A percentile compares a stretch with the other conserved stretches of the same genome.
Evolutionary conservation across 805 yeast species (phyloP).

Genomic region (Yarrowia yakushimensis): DNA sequence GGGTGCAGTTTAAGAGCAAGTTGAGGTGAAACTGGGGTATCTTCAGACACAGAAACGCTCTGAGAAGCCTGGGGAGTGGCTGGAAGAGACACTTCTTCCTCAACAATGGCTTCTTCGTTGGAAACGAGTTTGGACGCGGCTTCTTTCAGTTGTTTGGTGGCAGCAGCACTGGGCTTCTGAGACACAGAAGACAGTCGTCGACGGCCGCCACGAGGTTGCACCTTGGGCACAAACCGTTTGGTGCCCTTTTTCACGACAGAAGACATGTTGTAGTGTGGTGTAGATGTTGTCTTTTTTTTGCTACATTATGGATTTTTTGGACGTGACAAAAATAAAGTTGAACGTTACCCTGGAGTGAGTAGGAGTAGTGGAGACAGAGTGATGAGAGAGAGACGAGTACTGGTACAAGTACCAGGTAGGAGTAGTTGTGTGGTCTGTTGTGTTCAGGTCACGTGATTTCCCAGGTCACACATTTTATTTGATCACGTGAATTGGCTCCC

Average conservation of each 20-base stretch:
- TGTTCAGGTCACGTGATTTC: too few species aligned
- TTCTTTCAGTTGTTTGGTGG: slow-evolving; percentile 1
- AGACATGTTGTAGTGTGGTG: slow-evolving; percentile 2
- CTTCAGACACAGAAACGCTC: background rate
- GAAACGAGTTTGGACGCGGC: slow-evolving; percentile 1
- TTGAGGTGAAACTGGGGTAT: background rate
- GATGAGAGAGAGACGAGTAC: too few species aligned
- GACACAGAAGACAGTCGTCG: slow-evolving; percentile 6
- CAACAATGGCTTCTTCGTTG: slow-evolving; percentile 11
- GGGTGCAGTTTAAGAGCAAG: background rate
- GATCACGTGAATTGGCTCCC: too few species aligned
- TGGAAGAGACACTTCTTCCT: slow-evolving; percentile 8
- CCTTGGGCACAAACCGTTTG: slow-evolving; percentile 21
- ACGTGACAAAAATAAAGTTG: background rate
- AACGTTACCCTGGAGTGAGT: slow-evolving; percentile 6
- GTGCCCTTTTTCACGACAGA: slow-evolving; percentile 21
- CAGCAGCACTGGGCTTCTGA: slow-evolving; percentile 1
- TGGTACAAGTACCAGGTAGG: too few species aligned
- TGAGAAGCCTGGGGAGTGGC: slow-evolving; percentile 13
- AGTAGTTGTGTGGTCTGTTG: too few species aligned
- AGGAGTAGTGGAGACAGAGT: background rate
- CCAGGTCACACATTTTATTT: too few species aligned
- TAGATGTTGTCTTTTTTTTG: background rate
- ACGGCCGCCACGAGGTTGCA: slow-evolving; percentile 6
- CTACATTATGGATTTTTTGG: background rate